Conservation (phyloP, 345 rosid genomes). For the Camelina sativa region DNA sequence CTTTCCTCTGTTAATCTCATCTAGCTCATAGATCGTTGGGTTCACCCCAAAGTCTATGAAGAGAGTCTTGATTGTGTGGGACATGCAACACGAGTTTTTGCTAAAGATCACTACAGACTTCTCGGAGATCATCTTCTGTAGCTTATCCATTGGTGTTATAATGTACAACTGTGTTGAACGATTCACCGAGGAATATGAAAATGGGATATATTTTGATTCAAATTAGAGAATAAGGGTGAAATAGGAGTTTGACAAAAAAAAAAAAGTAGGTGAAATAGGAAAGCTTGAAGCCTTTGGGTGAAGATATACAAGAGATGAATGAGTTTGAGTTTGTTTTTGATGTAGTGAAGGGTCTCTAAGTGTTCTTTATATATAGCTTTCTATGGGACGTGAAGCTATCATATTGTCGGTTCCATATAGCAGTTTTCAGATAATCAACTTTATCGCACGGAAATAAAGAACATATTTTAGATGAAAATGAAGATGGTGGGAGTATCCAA, state of each 20-base stretch:
- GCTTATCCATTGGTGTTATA: slow-evolving; percentile 55
- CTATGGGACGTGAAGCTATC: slow-evolving; percentile 6
- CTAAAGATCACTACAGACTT: slow-evolving; percentile 86
- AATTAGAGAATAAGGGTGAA: not conserved
- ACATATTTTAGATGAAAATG: not conserved
- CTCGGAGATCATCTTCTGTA: slow-evolving; percentile 56
- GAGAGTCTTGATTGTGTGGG: slow-evolving; percentile 69
- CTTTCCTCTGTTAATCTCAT: slow-evolving; percentile 59
- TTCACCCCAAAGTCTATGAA: slow-evolving; percentile 71
- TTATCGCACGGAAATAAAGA: slow-evolving; percentile 9
- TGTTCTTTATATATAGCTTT: slow-evolving; percentile 23
- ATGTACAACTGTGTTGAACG: not conserved
- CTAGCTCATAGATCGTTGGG: slow-evolving; percentile 66
- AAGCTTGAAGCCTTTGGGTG: not conserved
- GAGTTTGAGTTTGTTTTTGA: slow-evolving; percentile 28
- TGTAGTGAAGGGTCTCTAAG: slow-evolving; percentile 15
- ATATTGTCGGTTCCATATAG: not conserved
- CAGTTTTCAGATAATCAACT: slow-evolving; percentile 18
- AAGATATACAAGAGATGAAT: slow-evolving; percentile 12
- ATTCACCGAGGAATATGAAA: not conserved
- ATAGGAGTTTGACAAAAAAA: not conserved
- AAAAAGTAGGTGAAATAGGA: not conserved
- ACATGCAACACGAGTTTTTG: slow-evolving; percentile 71
- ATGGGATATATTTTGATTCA: not conserved
- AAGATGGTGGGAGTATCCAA: not conserved